Evolutionary conservation across 306 rosid species (phyloP).

Genomic region (Rosa rugosa): DNA sequence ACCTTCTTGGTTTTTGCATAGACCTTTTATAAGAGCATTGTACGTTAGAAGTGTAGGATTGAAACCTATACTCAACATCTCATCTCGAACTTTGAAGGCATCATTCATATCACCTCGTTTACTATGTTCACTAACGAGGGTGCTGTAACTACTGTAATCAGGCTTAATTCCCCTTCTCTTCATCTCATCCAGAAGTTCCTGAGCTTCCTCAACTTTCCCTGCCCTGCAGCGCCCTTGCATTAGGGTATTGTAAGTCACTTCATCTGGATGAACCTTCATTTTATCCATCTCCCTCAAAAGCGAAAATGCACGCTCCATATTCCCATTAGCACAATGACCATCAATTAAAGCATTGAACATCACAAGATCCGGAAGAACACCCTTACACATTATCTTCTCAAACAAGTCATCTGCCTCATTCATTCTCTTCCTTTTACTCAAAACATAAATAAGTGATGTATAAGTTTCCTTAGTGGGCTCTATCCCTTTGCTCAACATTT

Average conservation of each 20-base stretch:
- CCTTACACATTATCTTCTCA: conserved; percentile 46
- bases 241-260: conserved; percentile 77
- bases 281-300: conserved; percentile 71
- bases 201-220: conserved; percentile 89
- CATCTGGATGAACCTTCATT: conserved; percentile 67
- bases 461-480: conserved; percentile 63
- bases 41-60: conserved; percentile 84
- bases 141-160: conserved; percentile 76
- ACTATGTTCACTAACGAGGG: conserved; percentile 81
- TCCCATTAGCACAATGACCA: conserved; percentile 72
- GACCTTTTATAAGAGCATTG: conserved; percentile 80
- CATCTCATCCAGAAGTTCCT: conserved; percentile 68
- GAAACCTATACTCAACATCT: conserved; percentile 72
- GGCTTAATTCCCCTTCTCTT: conserved; percentile 81
- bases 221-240: conserved; percentile 84
- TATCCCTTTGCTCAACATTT: conserved; percentile 56
- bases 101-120: conserved; percentile 70
- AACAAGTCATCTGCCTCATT: conserved; percentile 69
- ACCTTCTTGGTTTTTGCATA: conserved; percentile 67
- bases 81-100: conserved; percentile 74
- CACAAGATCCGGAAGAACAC: conserved; percentile 63
- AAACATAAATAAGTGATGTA: conserved; percentile 69
- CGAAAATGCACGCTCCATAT: conserved; percentile 51
- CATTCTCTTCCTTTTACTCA: conserved; percentile 66
- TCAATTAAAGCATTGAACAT: conserved; percentile 77